phyloP scores from a whole-genome alignment of 768 basidiomycete genomes.

The Lactarius deliciosus region DNA sequence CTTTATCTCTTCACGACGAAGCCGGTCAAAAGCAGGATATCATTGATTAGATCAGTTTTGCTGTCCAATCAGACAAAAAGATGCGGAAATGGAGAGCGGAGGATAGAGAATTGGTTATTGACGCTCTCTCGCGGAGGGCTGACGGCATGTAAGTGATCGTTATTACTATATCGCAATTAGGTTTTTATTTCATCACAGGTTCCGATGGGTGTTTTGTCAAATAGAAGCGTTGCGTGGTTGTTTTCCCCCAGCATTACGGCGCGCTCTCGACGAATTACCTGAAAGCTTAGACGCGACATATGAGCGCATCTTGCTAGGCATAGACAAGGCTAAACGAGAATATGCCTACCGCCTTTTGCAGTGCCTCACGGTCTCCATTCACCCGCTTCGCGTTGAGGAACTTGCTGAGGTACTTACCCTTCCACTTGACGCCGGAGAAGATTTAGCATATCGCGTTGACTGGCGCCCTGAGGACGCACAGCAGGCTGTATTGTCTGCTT shows the following conservation, averaged over 20 bases:
- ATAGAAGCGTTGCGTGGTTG: not conserved
- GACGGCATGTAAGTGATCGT: not conserved
- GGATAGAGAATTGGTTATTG: not conserved
- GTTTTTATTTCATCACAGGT: not conserved
- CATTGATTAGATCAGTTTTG: not conserved
- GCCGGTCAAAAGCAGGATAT: conserved; percentile 1
- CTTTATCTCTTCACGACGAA: not conserved
- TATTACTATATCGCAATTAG: not conserved
- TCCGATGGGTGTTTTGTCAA: conserved; percentile 9
- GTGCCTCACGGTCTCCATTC: not conserved
- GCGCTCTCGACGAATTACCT: not conserved
- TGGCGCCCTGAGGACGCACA: not conserved
- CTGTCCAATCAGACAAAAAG: not conserved
- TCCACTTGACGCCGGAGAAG: not conserved
- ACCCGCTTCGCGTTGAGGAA: conserved; percentile 12
- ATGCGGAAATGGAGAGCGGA: not conserved
- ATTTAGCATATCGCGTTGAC: not conserved
- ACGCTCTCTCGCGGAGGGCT: not conserved
- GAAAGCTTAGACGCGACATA: conserved; percentile 3
- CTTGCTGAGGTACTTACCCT: conserved; percentile 3
- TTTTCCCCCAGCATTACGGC: not conserved
- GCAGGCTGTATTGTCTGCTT: conserved; percentile 1
- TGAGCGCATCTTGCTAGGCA: not conserved
- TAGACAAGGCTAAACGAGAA: not conserved
- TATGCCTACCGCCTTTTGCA: not conserved